Base-by-base conservation (phyloP, 2,329 filamentous ascomycete species). In the Penicillium brevicompactum region DNA sequence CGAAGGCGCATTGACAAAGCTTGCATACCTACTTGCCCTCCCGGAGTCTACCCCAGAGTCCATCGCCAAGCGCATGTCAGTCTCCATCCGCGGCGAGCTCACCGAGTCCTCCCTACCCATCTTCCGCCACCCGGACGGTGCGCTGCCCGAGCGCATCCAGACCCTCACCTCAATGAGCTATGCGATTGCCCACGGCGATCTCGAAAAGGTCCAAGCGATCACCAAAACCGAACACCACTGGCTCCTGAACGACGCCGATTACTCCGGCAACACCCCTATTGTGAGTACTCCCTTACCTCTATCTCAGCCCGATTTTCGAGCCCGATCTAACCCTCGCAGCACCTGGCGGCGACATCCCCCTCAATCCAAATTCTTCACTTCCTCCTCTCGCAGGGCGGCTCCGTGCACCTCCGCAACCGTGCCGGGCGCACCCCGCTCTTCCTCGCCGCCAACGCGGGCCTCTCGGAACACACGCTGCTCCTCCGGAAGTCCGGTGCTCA, bases 1-100 rank as follows among this genome's bases (percentile, higher is more conserved):
- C 21, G 92, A 97, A 76, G 92, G 91, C 2, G 92, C 92, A 5
- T 83, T 96, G 63, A 94, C 92, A 18, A 97, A 97, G 74, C 82
- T 97, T 27, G 90, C 91, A 1, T 96, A 95, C 71, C 83, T 96
- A 3, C 82, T 96, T 16, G 89, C 90, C 4, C 73, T 85, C 4
- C 86, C 88, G 1, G 81, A 80, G 31, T 78, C 89, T n/a, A 81
- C 83, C 0, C 80, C 84, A 7, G 78, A 82, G 50, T 87, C 90
- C 21, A 86, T 96, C 27, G 82, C 86, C 3, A 80, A 79, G 58
- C 81, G 82, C 58, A 95, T 96, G 85, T 86, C 89, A 6, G 76
- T 82, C 22, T 90, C 89, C 10, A 80, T 96, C 21, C 85, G 91
- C 47, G 92, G 92, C 44, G 92, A 97, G 76, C 84, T 96, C 75